Percentiles rank a stretch among this genome's conserved stretches.
phyloP scores from a whole-genome alignment of 164 flowering plant species.

The Nymphaea thermarum region DNA sequence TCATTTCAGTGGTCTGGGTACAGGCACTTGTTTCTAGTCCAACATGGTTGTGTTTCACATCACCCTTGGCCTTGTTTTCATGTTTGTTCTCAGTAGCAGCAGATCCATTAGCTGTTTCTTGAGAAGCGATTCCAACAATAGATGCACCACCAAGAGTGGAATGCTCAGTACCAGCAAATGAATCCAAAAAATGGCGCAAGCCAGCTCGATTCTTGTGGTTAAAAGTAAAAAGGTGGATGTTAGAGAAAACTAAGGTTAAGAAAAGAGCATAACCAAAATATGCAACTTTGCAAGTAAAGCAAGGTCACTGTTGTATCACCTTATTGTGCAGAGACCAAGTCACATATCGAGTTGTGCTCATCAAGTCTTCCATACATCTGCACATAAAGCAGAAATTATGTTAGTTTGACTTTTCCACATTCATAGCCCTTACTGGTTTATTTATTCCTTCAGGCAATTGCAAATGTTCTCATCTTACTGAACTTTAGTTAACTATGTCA shows the following conservation, averaged over 20 bases:
- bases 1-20: slow-evolving; percentile 64
- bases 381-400: slow-evolving; percentile 5
- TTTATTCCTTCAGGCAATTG: no score
- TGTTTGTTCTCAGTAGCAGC: slow-evolving; percentile 40
- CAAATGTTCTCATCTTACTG: no score
- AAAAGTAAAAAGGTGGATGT: neutral
- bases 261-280: no score
- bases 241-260: neutral
- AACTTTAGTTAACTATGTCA: no score
- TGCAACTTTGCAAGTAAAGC: neutral
- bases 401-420: no score
- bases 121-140: slow-evolving; percentile 24
- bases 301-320: slow-evolving; percentile 23
- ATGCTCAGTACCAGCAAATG: slow-evolving; percentile 74
- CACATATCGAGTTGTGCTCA: slow-evolving; percentile 87
- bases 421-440: no score
- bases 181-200: slow-evolving; percentile 83
- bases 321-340: slow-evolving; percentile 98
- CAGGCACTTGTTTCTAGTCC: slow-evolving; percentile 38
- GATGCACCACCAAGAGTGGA: slow-evolving; percentile 24
- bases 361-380: slow-evolving; percentile 90
- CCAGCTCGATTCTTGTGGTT: slow-evolving; percentile 77
- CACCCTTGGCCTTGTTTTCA: slow-evolving; percentile 47
- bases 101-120: slow-evolving; percentile 36
- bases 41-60: slow-evolving; percentile 62